Evolutionary conservation across 192 early-diverging fungal genomes (phyloP), one percentile per base, ranked within the genome.

Genomic region (Oehlia diaphana): DNA sequence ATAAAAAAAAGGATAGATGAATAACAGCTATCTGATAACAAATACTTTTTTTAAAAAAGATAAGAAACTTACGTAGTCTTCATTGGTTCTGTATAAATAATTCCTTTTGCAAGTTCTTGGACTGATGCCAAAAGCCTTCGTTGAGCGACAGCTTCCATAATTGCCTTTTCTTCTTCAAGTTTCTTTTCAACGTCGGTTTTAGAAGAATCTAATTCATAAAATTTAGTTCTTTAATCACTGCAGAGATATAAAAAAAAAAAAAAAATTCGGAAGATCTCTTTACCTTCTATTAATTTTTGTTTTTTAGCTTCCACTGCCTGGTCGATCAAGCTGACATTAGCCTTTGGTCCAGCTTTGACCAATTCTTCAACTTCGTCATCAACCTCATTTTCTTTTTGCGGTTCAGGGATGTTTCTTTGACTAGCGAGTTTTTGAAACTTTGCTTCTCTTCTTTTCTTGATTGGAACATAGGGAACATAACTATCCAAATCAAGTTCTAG

Each of bases 31-130:
- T 4, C 16, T 28, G 6, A 49, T 23, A 72, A 16, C 16, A 28
- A 49, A 72, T 42, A 19, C 4, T 72, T 21, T 4, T 49, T 49
- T 72, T 5, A 9, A 37, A 44, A 72, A 9, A 31, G 31, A 8
- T 16, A 10, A 9, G 9, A 61, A 2, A 74, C 81, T 72, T 86
- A 90, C 74, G 90, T 90, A 1, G 96, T 93, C 67, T 86, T 92
- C 88, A 99, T 92, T 9, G 96, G 87, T 62, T 97, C 92, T 26
- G 86, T 94, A 83, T 99, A 99, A 26, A 89, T 86, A 26, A 97
- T 91, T 74, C 94, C 95, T 78, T 94, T 89, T 7, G 96, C 95
- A 58, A 96, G 86, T 81, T 97, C 97, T 73, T 89, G 86, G n/a
- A 90, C 94, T 35, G 95, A 96, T 1, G 92, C 91, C 26, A 99